A percentile compares a stretch with the other conserved stretches of the same genome.
phyloP scores from a whole-genome alignment of 805 yeast genomes.

The Kluyveromyces dobzhanskii region DNA sequence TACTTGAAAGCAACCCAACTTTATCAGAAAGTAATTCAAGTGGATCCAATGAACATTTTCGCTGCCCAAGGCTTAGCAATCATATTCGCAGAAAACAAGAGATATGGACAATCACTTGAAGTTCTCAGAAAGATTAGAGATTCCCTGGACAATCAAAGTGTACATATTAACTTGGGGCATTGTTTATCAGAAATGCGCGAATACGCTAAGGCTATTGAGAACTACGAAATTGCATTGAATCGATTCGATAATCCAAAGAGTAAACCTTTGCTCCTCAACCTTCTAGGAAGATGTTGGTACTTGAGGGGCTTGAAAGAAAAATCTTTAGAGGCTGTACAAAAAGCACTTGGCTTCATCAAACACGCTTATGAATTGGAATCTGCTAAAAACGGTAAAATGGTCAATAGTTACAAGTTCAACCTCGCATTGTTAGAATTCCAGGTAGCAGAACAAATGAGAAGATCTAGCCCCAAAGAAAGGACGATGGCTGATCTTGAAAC shows the following conservation, averaged over 20 bases:
- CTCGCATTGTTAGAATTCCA: constrained; percentile 79
- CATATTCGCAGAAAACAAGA: constrained; percentile 77
- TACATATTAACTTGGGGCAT: constrained; percentile 82
- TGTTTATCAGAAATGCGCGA: constrained; percentile 77
- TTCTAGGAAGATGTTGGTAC: constrained; percentile 85
- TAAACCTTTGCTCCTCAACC: constrained; percentile 58
- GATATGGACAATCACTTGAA: constrained; percentile 68
- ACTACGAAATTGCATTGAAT: constrained; percentile 71
- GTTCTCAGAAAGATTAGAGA: constrained; percentile 85
- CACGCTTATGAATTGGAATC: constrained; percentile 39
- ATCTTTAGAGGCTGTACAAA: constrained; percentile 49
- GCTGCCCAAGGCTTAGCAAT: constrained; percentile 98
- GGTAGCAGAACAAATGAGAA: constrained; percentile 73
- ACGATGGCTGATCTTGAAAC: constrained; percentile 50
- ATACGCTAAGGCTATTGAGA: constrained; percentile 78
- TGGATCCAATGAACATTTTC: constrained; percentile 79
- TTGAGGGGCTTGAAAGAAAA: constrained; percentile 65
- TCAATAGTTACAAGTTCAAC: constrained; percentile 58
- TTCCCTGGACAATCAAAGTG: constrained; percentile 74
- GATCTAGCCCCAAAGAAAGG: constrained; percentile 51
- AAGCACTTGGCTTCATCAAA: constrained; percentile 54
- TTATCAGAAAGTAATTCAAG: constrained; percentile 75
- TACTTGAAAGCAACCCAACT: constrained; percentile 88
- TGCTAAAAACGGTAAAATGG: constrained; percentile 17
- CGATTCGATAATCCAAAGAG: constrained; percentile 50